A percentile compares a stretch with the other conserved stretches of the same genome.
phyloP scores from a whole-genome alignment of 768 basidiomycete genomes.

The Suillus bovinus region DNA sequence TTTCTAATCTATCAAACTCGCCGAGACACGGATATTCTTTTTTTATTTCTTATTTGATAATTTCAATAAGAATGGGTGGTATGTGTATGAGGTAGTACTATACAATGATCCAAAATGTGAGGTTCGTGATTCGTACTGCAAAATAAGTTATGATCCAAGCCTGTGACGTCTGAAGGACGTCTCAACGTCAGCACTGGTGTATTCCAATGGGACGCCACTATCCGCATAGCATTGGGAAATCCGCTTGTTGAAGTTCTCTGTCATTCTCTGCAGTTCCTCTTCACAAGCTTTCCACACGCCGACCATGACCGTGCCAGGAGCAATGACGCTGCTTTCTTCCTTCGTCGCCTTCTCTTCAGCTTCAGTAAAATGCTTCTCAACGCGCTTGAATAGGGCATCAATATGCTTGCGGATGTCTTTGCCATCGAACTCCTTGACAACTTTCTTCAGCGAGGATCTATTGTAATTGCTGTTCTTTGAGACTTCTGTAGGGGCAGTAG shows the following conservation, averaged over 20 bases:
- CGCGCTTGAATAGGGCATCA: conserved; percentile 84
- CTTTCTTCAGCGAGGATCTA: conserved; percentile 76
- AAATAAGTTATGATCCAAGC: conserved; percentile 22
- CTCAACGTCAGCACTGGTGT: conserved; percentile 72
- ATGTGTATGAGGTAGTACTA: neutral
- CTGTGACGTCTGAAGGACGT: conserved; percentile 71
- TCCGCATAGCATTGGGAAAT: conserved; percentile 83
- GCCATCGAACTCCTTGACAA: conserved; percentile 78
- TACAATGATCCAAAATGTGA: conserved; percentile 6
- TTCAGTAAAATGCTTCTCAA: conserved; percentile 95
- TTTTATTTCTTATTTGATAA: neutral
- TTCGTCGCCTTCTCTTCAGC: conserved; percentile 64
- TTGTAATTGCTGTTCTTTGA: conserved; percentile 73
- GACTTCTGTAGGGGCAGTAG: conserved; percentile 76
- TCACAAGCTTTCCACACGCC: conserved; percentile 93
- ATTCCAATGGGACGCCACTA: conserved; percentile 72
- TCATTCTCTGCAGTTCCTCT: conserved; percentile 75
- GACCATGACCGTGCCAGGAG: conserved; percentile 66
- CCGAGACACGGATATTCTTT: neutral
- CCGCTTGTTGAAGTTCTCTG: conserved; percentile 63
- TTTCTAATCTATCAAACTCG: neutral
- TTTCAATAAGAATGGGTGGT: neutral
- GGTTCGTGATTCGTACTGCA: conserved; percentile 4
- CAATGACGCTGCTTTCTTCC: conserved; percentile 53
- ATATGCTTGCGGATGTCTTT: conserved; percentile 91